Evolutionary conservation across 2,329 filamentous ascomycete genomes (phyloP), one percentile per base, ranked within the genome.

Genomic region (Sclerotinia minor): DNA sequence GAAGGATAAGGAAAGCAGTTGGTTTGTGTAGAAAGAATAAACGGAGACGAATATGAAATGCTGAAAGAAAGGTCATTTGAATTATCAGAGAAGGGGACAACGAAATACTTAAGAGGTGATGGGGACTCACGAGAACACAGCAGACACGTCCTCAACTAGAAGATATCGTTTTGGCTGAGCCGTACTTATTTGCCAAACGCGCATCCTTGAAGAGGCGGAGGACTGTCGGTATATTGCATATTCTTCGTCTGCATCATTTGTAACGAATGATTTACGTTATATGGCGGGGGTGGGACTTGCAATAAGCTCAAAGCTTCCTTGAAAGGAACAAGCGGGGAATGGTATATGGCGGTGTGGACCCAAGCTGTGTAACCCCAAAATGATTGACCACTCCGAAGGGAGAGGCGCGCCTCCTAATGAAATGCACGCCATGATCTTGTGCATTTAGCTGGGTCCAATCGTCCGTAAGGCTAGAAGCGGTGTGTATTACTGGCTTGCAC

Each of bases 341-440:
- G 41, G 7, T n/a, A 29, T 53, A 35, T 67, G 63, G 65, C 65
- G 65, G 65, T 67, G 65, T 67, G 65, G 65, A 63, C n/a, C 45
- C 45, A 50, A 61, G 15, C 24, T 52, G n/a, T 38, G 45, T 54
- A 32, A 44, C 65, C n/a, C 44, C 26, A 24, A 61, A n/a, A 41
- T 32, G 32, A 5, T 61, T 50, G 21, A 50, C 26, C 29, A 57
- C n/a, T 58, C 19, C 47, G 17, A 24, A 52, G 15, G 13, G 32
- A 44, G 64, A 26, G 35, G 21, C 45, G 21, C 45, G 19, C 17
- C 45, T 32, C 35, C 32, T 8, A 52, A 50, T 41, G 24, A 26
- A 50, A 66, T 55, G 52, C 54, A 55, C 38, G 32, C 64, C 17
- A 66, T 41, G 26, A 38, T 50, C 29, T 41, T 45, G 50, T 66